phyloP scores from a whole-genome alignment of 495 filamentous ascomycete genomes.

The Penicillium alfredii region DNA sequence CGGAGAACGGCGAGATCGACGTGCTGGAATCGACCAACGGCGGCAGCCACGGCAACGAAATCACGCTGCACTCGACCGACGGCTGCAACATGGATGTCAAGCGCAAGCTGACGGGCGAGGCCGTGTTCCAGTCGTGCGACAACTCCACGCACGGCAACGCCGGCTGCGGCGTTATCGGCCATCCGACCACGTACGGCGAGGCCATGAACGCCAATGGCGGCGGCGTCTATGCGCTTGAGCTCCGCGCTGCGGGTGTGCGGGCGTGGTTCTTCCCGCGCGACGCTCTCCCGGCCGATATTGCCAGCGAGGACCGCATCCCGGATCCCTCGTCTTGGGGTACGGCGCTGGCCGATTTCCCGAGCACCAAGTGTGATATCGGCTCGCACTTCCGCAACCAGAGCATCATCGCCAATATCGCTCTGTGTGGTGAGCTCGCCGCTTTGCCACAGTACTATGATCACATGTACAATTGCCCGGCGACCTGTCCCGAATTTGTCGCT shows the following conservation, averaged over 20 bases:
- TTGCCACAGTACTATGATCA: conserved; percentile 30
- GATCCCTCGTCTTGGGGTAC: conserved; percentile 44
- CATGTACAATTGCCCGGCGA: conserved; percentile 39
- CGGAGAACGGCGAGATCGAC: conserved; percentile 48
- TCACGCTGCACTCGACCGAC: conserved; percentile 39
- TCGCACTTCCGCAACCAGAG: conserved; percentile 46
- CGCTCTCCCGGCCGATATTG: conserved; percentile 35
- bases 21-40: conserved; percentile 42
- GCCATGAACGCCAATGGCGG: conserved; percentile 43
- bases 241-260: conserved; percentile 41
- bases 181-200: conserved; percentile 31
- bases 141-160: conserved; percentile 33
- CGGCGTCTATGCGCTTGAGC: conserved; percentile 45
- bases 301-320: conserved; percentile 18
- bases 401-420: conserved; percentile 49
- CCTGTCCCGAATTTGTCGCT: conserved; percentile 38
- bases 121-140: conserved; percentile 28
- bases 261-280: conserved; percentile 44
- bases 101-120: conserved; percentile 35
- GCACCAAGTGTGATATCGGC: conserved; percentile 42
- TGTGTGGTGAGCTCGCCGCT: conserved; percentile 41
- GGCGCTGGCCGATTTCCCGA: conserved; percentile 47
- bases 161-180: conserved; percentile 40
- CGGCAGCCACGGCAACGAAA: conserved; percentile 39
- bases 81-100: conserved; percentile 44